A percentile compares a stretch with the other conserved stretches of the same genome.
Evolutionary conservation across 176 grass and related monocot genomes (phyloP).

Genomic region (Pontederia paniculata): DNA sequence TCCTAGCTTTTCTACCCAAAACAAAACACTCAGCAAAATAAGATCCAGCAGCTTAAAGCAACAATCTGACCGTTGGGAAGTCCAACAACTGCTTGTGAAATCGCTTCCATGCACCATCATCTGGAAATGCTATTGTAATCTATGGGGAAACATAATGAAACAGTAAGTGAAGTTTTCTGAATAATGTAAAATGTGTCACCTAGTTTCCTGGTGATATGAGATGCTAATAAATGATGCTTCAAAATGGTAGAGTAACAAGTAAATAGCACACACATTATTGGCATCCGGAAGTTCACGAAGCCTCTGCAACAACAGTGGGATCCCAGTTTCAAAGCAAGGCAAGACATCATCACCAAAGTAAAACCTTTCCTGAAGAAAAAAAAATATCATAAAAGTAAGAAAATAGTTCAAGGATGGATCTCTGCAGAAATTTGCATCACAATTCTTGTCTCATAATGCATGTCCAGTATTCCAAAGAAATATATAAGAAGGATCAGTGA

Average conservation of each 20-base stretch:
- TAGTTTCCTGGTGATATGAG: not conserved
- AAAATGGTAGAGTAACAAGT: too few relatives aligned
- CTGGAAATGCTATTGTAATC: conserved; percentile 97
- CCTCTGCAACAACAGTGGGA: conserved; percentile 62
- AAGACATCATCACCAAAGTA: conserved; percentile 93
- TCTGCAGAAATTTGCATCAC: too few relatives aligned
- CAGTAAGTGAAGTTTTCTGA: not conserved
- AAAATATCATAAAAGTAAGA: not conserved
- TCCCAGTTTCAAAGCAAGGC: conserved; percentile 93
- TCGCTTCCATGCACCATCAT: conserved; percentile 89
- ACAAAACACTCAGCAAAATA: too few relatives aligned
- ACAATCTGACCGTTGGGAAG: conserved; percentile 76
- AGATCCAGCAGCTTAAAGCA: not conserved
- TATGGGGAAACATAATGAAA: conserved; percentile 6
- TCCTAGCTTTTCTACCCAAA: not conserved
- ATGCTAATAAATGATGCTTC: too few relatives aligned
- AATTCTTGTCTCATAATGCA: too few relatives aligned
- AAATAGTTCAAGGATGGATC: not conserved
- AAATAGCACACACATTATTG: conserved; percentile 52
- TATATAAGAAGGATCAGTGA: too few relatives aligned
- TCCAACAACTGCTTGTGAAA: conserved; percentile 96
- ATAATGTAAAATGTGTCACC: not conserved
- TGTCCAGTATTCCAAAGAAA: too few relatives aligned
- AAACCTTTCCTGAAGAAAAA: conserved; percentile 59
- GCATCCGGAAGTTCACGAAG: conserved; percentile 77